Evolutionary conservation across 2,329 filamentous ascomycete genomes (phyloP).

Genomic region (Colletotrichum phormii): DNA sequence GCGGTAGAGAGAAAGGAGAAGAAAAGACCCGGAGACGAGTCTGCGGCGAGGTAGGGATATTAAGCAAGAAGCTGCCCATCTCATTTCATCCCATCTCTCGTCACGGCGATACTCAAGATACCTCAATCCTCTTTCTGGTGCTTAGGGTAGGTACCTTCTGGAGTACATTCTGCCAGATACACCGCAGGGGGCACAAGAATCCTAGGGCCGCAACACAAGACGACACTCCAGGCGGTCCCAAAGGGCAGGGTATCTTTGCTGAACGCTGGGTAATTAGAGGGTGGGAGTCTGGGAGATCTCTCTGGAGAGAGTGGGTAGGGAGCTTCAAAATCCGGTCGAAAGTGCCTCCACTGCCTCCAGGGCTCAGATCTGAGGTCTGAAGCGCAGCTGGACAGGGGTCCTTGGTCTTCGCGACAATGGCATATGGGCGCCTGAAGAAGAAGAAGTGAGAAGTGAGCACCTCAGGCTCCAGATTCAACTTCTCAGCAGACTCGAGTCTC

Average conservation of each 20-base stretch:
- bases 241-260: neutral
- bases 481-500: too few relatives aligned
- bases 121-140: neutral
- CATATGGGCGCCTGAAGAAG: constrained; percentile 9
- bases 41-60: constrained; percentile 18
- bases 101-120: neutral
- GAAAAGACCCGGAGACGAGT: neutral
- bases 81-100: neutral
- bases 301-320: constrained; percentile 25
- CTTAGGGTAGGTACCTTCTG: neutral
- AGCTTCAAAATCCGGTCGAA: constrained; percentile 22
- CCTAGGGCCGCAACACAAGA: constrained; percentile 9
- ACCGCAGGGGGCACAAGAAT: neutral
- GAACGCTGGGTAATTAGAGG: neutral
- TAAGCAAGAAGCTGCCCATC: constrained; percentile 11
- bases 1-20: constrained; percentile 13
- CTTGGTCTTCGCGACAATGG: constrained; percentile 6
- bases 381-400: constrained; percentile 29
- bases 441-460: constrained; percentile 1
- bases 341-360: constrained; percentile 1
- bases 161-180: neutral
- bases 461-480: too few relatives aligned
- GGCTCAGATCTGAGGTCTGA: constrained; percentile 26
- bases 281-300: neutral
- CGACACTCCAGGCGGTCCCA: constrained; percentile 9